phyloP scores from a whole-genome alignment of 805 yeast genomes.

The Hanseniaspora mollemarum region DNA sequence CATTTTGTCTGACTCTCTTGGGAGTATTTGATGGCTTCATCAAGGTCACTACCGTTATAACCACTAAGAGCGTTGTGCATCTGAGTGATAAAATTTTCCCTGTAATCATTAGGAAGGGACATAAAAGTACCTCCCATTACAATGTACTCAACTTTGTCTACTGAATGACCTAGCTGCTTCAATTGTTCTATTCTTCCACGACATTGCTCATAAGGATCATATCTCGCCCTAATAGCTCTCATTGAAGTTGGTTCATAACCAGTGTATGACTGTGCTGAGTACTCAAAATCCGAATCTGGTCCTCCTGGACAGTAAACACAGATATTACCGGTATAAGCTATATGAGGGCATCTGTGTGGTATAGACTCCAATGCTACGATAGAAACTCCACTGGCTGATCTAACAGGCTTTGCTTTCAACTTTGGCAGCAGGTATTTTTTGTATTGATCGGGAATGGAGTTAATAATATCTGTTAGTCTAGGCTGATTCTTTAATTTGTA shows the following conservation, averaged over 20 bases:
- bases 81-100: slow-evolving; percentile 80
- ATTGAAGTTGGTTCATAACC: slow-evolving; percentile 98
- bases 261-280: slow-evolving; percentile 94
- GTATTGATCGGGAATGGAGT: slow-evolving; percentile 92
- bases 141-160: slow-evolving; percentile 94
- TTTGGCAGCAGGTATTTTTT: slow-evolving; percentile 84
- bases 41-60: slow-evolving; percentile 70
- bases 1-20: slow-evolving; percentile 94
- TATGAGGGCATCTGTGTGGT: slow-evolving; percentile 98
- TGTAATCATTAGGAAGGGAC: slow-evolving; percentile 80
- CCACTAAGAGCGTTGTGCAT: slow-evolving; percentile 94
- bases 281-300: slow-evolving; percentile 95
- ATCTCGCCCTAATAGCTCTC: slow-evolving; percentile 98
- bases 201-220: slow-evolving; percentile 97
- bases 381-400: slow-evolving; percentile 97
- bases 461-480: slow-evolving; percentile 83
- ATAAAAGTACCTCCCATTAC: slow-evolving; percentile 99
- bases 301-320: slow-evolving; percentile 99
- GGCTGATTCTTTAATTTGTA: slow-evolving; percentile 89
- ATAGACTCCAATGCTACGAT: slow-evolving; percentile 99
- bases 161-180: slow-evolving; percentile 87
- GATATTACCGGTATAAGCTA: slow-evolving; percentile 95
- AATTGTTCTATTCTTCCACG: slow-evolving; percentile 94
- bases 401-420: slow-evolving; percentile 93
- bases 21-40: slow-evolving; percentile 81